Evolutionary conservation across 805 yeast species (phyloP).

Genomic region (Blastobotrys mokoenaii): DNA sequence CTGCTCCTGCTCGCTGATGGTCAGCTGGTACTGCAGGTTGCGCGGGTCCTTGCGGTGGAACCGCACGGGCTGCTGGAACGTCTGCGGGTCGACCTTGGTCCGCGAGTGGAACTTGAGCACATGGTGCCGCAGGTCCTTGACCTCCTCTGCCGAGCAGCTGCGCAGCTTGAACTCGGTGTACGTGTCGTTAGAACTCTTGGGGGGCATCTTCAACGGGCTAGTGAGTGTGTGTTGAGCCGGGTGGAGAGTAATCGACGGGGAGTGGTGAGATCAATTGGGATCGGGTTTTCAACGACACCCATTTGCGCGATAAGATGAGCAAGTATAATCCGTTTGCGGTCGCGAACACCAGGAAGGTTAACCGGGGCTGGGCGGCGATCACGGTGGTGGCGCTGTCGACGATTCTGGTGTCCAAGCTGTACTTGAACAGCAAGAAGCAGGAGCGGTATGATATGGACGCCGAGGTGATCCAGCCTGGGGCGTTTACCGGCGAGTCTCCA

Average conservation of each 20-base stretch:
- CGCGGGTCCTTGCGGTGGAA: slow-evolving; percentile 91
- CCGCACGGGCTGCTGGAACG: slow-evolving; percentile 76
- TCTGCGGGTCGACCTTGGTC: slow-evolving; percentile 61
- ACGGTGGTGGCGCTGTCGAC: slow-evolving; percentile 20
- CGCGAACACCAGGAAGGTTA: slow-evolving; percentile 16
- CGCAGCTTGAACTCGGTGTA: slow-evolving; percentile 48
- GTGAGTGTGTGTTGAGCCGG: not conserved
- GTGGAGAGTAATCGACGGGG: not conserved
- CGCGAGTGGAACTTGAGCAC: slow-evolving; percentile 72
- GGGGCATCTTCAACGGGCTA: not conserved
- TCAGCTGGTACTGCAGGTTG: slow-evolving; percentile 76
- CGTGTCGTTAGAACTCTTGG: not conserved
- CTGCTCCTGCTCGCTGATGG: slow-evolving; percentile 38
- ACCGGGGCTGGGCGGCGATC: slow-evolving; percentile 27
- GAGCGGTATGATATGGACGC: slow-evolving; percentile 4
- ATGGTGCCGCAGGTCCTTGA: slow-evolving; percentile 68
- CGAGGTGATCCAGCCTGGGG: slow-evolving; percentile 24
- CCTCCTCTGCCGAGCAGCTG: slow-evolving; percentile 64
- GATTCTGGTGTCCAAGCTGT: slow-evolving; percentile 22
- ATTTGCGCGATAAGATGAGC: not conserved
- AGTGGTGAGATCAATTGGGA: not conserved
- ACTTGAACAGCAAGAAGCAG: slow-evolving; percentile 12
- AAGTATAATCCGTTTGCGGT: slow-evolving; percentile 7
- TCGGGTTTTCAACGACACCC: slow-evolving; percentile 1
- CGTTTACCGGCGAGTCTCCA: slow-evolving; percentile 25